Conservation (phyloP, 345 rosid species). For the Gossypium rotundifolium region DNA sequence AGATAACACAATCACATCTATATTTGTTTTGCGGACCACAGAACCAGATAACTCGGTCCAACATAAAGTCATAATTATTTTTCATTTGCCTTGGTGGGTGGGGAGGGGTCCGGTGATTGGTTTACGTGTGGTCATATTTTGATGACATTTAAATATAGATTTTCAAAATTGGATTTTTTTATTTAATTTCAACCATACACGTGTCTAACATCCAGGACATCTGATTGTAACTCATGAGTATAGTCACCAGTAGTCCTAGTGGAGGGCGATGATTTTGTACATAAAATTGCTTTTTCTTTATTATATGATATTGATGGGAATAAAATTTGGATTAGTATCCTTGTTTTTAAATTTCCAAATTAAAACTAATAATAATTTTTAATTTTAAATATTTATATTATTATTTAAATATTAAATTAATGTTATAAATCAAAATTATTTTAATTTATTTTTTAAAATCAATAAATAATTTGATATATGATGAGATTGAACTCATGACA, state of each 20-base stretch:
- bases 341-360: too few species aligned
- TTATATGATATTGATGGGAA: background rate
- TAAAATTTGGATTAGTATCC: background rate
- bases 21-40: background rate
- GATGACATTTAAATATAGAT: background rate
- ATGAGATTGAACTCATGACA: too few species aligned
- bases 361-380: too few species aligned
- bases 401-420: too few species aligned
- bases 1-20: background rate
- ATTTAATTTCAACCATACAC: background rate
- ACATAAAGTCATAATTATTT: background rate
- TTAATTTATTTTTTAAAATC: too few species aligned
- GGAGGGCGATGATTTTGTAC: background rate
- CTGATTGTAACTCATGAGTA: background rate
- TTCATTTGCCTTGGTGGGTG: background rate
- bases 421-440: too few species aligned
- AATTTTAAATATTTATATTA: too few species aligned
- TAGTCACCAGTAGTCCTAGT: background rate
- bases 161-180: background rate
- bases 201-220: background rate
- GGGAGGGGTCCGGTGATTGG: background rate
- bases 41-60: background rate
- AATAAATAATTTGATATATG: too few species aligned
- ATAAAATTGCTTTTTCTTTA: too few species aligned
- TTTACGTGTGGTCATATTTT: background rate